A percentile compares a stretch with the other conserved stretches of the same genome.
These are phyloP conservation scores for Talaromyces liani DNA, from an alignment of 495 filamentous ascomycete genomes.

Conservation along the genomic window DNA sequence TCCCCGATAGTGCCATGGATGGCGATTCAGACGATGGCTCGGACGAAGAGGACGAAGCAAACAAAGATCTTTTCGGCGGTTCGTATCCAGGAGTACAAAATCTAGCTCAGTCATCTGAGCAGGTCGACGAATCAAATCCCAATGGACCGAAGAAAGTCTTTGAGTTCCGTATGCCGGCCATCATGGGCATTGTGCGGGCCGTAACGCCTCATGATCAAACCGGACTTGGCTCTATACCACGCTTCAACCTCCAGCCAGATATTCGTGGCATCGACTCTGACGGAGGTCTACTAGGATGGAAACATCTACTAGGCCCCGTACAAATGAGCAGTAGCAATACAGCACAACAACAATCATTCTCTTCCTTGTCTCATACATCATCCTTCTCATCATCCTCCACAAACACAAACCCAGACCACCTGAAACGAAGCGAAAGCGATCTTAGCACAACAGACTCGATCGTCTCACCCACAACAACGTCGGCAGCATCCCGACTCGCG, in stretches of 20 bases:
- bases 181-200: slow-evolving; percentile 33
- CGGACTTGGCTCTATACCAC: slow-evolving; percentile 27
- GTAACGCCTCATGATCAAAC: not conserved
- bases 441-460: slow-evolving; percentile 19
- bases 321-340: slow-evolving; percentile 19
- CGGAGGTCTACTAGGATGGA: slow-evolving; percentile 39
- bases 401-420: not conserved
- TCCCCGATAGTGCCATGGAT: slow-evolving; percentile 31
- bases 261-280: slow-evolving; percentile 35
- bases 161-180: slow-evolving; percentile 38
- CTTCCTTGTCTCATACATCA: not conserved
- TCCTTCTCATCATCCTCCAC: not conserved
- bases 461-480: slow-evolving; percentile 4
- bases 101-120: not conserved
- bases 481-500: not conserved
- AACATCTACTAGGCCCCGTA: slow-evolving; percentile 35
- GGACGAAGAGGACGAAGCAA: slow-evolving; percentile 17
- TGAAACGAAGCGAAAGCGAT: slow-evolving; percentile 17
- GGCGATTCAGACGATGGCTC: slow-evolving; percentile 26
- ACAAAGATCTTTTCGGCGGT: slow-evolving; percentile 29
- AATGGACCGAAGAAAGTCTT: slow-evolving; percentile 33
- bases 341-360: slow-evolving; percentile 4
- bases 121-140: slow-evolving; percentile 9
- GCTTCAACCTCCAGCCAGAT: slow-evolving; percentile 39
- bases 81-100: slow-evolving; percentile 15